Percentiles rank a stretch among this genome's conserved stretches.
Evolutionary conservation across 495 filamentous ascomycete genomes (phyloP).

Genomic region (Annulohypoxylon nitens): DNA sequence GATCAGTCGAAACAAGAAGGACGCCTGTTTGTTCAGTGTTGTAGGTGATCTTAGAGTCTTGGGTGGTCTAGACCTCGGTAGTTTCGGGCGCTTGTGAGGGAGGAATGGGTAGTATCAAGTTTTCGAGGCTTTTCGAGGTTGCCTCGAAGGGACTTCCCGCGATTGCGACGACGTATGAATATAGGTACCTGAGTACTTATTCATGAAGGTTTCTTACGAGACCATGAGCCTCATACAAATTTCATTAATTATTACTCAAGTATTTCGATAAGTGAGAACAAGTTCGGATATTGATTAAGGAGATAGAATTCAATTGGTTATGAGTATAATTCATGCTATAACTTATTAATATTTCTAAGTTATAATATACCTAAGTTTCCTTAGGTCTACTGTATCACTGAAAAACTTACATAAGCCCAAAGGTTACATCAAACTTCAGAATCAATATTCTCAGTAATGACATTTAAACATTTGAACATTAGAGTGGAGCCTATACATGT

Average conservation of each 20-base stretch:
- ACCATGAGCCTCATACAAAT: neutral
- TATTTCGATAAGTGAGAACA: neutral
- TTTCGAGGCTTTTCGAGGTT: constrained; percentile 4
- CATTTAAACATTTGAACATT: too few species aligned
- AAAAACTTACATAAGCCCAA: constrained; percentile 7
- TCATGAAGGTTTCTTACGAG: too few species aligned
- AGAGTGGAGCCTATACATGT: neutral
- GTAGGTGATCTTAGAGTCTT: neutral
- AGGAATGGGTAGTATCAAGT: neutral
- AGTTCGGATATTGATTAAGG: neutral
- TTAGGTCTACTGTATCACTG: neutral
- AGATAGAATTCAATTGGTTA: neutral
- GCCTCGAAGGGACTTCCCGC: constrained; percentile 2
- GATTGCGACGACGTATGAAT: neutral
- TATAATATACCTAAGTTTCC: too few species aligned
- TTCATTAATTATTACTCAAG: too few species aligned
- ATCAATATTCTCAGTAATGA: neutral
- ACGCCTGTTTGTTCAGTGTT: constrained; percentile 1
- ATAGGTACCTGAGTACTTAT: neutral
- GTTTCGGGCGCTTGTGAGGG: constrained; percentile 6
- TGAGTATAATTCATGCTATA: constrained; percentile 2
- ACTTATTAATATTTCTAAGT: neutral
- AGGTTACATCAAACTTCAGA: neutral
- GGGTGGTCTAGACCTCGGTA: constrained; percentile 13
- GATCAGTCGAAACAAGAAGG: constrained; percentile 33